Percentiles rank a stretch among this genome's conserved stretches.
Conservation (phyloP, 2,329 filamentous ascomycete genomes). For the Fusarium phyllophilum region DNA sequence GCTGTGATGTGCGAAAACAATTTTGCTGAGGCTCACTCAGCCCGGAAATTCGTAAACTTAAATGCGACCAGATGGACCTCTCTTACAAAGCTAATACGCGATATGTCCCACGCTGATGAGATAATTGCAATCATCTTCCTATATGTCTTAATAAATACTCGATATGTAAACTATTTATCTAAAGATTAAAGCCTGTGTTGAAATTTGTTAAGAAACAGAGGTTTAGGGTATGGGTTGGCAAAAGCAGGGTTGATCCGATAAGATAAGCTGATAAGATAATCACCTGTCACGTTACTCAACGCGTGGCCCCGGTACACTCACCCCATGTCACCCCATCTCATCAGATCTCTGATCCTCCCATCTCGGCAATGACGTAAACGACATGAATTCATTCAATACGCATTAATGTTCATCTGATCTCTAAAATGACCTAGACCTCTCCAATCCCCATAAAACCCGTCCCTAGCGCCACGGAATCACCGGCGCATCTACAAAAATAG, state of each 20-base stretch:
- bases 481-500: slow-evolving; percentile 9
- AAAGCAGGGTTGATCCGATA: neutral
- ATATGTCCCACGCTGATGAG: rapidly evolving
- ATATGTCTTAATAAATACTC: rapidly evolving
- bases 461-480: neutral
- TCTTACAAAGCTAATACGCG: neutral
- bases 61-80: rapidly evolving
- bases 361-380: neutral
- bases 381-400: neutral
- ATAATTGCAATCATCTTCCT: rapidly evolving
- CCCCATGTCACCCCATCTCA: neutral
- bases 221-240: neutral
- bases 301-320: neutral
- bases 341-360: neutral
- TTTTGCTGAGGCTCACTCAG: too few species aligned
- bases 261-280: neutral
- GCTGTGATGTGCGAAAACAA: too few species aligned
- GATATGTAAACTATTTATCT: rapidly evolving
- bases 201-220: neutral
- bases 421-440: neutral
- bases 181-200: rapidly evolving
- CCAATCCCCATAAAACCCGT: neutral
- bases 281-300: neutral
- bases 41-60: neutral
- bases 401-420: slow-evolving; percentile 2